Conservation (phyloP, 2,329 filamentous ascomycete genomes). For the Botryotinia narcissicola region DNA sequence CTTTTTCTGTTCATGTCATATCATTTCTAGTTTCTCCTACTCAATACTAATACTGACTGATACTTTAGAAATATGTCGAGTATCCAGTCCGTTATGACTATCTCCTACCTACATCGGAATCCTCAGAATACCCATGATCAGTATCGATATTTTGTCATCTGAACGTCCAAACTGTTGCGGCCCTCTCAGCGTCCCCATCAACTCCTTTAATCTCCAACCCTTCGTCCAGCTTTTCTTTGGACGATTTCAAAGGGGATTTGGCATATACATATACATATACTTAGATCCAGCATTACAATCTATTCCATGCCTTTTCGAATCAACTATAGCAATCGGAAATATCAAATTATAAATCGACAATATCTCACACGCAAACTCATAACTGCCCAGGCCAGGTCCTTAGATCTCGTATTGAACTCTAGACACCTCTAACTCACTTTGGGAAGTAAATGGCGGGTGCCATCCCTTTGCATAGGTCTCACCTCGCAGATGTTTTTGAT, state of each 20-base stretch:
- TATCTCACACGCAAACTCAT: neutral
- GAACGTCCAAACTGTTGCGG: neutral
- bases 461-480: neutral
- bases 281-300: neutral
- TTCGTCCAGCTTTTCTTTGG: neutral
- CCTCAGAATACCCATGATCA: neutral
- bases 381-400: neutral
- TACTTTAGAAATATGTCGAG: neutral
- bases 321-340: neutral
- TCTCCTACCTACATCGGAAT: neutral
- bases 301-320: neutral
- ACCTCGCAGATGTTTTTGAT: neutral
- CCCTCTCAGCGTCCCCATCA: neutral
- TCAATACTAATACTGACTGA: no score
- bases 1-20: neutral
- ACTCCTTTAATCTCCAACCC: neutral
- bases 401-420: no score
- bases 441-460: no score
- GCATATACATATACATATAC: neutral
- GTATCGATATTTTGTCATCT: neutral
- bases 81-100: neutral
- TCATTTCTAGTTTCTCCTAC: neutral
- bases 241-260: neutral
- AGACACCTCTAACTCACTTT: no score
- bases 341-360: neutral